Conservation (phyloP, 352 stramenopile species). For the Elongisporangium senticosum region DNA sequence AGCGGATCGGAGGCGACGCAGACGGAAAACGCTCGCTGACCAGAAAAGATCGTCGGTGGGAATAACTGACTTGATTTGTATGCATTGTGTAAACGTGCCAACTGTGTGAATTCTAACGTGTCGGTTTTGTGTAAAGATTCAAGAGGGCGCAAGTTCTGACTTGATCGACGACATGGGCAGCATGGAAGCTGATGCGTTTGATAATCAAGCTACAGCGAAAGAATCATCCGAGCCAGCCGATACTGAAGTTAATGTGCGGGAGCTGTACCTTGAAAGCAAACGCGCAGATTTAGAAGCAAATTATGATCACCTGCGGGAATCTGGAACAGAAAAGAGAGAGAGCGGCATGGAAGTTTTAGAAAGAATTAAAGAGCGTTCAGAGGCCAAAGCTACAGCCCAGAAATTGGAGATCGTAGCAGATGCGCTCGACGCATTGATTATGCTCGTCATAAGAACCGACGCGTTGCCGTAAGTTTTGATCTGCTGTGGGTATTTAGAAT, state of each 20-base stretch:
- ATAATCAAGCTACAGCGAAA: not conserved
- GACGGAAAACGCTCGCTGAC: slow-evolving; percentile 35
- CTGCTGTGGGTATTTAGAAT: not conserved
- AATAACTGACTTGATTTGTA: not conserved
- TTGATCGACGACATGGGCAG: not conserved
- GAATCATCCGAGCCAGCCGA: not conserved
- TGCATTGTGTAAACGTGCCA: not conserved
- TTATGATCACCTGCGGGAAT: slow-evolving; percentile 32
- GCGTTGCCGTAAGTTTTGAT: slow-evolving; percentile 14
- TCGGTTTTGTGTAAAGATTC: slow-evolving; percentile 1
- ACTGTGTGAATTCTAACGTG: too few species aligned
- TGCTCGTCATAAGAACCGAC: slow-evolving; percentile 16
- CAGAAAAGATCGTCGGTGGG: slow-evolving; percentile 15
- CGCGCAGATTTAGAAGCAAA: slow-evolving; percentile 38
- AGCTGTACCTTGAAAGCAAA: slow-evolving; percentile 40
- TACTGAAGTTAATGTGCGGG: slow-evolving; percentile 9
- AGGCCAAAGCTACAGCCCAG: not conserved
- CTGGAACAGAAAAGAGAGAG: slow-evolving; percentile 28
- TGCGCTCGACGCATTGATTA: slow-evolving; percentile 23
- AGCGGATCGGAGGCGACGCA: slow-evolving; percentile 52
- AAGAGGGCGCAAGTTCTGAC: not conserved
- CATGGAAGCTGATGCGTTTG: not conserved
- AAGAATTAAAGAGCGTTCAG: slow-evolving; percentile 4
- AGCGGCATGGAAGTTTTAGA: slow-evolving; percentile 23
- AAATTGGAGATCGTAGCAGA: slow-evolving; percentile 9